Base-by-base conservation (phyloP, 495 filamentous ascomycete species). In the Neurospora discreta region DNA sequence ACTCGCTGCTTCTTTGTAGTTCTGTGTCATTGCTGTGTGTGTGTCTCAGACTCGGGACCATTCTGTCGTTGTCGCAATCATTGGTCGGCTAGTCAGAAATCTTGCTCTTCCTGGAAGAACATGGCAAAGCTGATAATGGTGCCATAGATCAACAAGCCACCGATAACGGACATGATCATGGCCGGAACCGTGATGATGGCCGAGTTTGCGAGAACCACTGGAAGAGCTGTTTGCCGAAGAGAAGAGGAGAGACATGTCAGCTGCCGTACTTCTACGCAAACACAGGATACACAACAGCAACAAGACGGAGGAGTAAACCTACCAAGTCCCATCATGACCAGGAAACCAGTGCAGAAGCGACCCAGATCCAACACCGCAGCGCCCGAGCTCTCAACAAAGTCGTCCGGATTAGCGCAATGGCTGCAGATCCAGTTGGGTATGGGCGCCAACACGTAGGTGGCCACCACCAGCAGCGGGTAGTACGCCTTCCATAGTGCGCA, bases 251-350 rank as follows among this genome's bases (percentile, higher is more conserved):
- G 41, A 44, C 3, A 44, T 5, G 71, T 80, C 73, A 80, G 77
- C 70, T 68, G 73, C 26, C 68, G 46, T 41, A 42, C 3, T 40
- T 15, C 13, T 10, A 40, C 23, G 5, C 23, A n/a, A 30, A 23
- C 18, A 33, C 9, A 68, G 20, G 69, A 68, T 68, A 13, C 39
- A 41, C 44, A n/a, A 16, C 10, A 52, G 23, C 8, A 10, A 5
- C 20, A 46, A 46, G n/a, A 69, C 20, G 30, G 1, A 40, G 33
- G 60, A 18, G 43, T 10, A 26, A 39, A 89, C 92, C 74, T 85
- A 99, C 95, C 95, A 82, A 99, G 89, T 15, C 95, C 95, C 94
- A 97, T 97, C 39, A 98, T 87, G n/a, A 98, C 94, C 82, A 99
- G 83, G 75, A 98, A 98, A 1, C 96, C 95, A 1, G 95, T 99